phyloP scores from a whole-genome alignment of 306 rosid genomes.

The Cucurbita maxima region DNA sequence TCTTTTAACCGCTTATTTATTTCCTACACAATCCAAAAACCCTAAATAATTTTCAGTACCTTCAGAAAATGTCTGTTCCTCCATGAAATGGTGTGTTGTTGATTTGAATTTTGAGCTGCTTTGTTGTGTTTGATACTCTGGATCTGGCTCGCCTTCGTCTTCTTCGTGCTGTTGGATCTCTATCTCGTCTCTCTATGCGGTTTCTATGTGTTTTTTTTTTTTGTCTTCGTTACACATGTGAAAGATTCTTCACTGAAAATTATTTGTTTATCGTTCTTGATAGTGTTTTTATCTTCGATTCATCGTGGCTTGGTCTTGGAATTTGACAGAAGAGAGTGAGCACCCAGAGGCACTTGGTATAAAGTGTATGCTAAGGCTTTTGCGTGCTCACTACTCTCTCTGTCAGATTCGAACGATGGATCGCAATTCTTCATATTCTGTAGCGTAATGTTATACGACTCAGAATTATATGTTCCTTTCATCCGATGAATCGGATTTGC shows the following conservation, averaged over 20 bases:
- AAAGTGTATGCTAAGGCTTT: conserved; percentile 33
- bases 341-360: conserved; percentile 64
- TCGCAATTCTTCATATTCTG: background rate
- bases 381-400: conserved; percentile 86
- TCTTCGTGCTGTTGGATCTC: background rate
- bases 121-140: background rate
- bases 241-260: background rate
- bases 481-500: background rate
- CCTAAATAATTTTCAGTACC: conserved; percentile 6
- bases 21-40: background rate
- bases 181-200: no score
- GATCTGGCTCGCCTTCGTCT: background rate
- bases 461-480: background rate
- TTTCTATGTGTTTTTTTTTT: no score
- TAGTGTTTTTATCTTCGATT: background rate
- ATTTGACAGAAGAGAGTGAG: conserved; percentile 99
- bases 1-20: background rate
- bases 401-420: conserved; percentile 42
- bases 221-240: no score
- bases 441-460: background rate
- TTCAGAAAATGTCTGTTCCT: background rate
- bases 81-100: background rate
- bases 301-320: conserved; percentile 13
- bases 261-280: background rate
- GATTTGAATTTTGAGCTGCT: background rate